Percentiles rank a stretch among this genome's conserved stretches.
Evolutionary conservation across 441 rosid genomes (phyloP).

Genomic region (Bocquillonia castaneifolia): DNA sequence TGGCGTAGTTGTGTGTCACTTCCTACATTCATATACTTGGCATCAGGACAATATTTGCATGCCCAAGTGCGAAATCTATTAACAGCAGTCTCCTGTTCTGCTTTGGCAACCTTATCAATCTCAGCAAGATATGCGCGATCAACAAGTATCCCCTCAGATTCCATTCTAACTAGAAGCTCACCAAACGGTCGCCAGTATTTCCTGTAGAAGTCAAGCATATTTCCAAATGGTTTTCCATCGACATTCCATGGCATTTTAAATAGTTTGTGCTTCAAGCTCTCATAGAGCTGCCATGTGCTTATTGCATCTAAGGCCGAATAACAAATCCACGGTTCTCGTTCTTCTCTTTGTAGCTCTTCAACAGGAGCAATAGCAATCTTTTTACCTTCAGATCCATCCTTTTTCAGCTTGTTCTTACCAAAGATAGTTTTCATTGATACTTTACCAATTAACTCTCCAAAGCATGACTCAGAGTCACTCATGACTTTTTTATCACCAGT

Average conservation of each 20-base stretch:
- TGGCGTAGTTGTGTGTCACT: slow-evolving; percentile 88
- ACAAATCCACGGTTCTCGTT: slow-evolving; percentile 69
- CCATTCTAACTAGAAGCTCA: slow-evolving; percentile 82
- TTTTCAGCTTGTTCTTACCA: slow-evolving; percentile 75
- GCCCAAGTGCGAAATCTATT: slow-evolving; percentile 85
- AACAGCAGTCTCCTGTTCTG: slow-evolving; percentile 70
- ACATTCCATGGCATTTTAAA: slow-evolving; percentile 49
- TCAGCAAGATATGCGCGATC: slow-evolving; percentile 76
- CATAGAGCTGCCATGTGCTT: slow-evolving; percentile 78
- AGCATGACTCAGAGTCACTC: slow-evolving; percentile 35
- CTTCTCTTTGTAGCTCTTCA: slow-evolving; percentile 79
- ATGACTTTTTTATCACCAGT: slow-evolving; percentile 61
- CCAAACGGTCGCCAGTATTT: slow-evolving; percentile 87
- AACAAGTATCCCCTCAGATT: slow-evolving; percentile 86
- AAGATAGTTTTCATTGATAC: slow-evolving; percentile 83
- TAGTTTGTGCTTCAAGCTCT: slow-evolving; percentile 63
- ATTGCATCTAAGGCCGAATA: slow-evolving; percentile 93
- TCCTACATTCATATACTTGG: slow-evolving; percentile 86
- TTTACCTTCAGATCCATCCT: slow-evolving; percentile 94
- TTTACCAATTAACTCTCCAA: slow-evolving; percentile 67
- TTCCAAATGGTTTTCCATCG: slow-evolving; percentile 43
- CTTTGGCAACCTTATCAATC: slow-evolving; percentile 79
- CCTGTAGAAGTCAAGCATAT: slow-evolving; percentile 72
- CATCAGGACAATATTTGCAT: slow-evolving; percentile 70
- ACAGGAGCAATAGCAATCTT: slow-evolving; percentile 57